Percentiles rank a stretch among this genome's conserved stretches.
These are phyloP conservation scores for Naganishia onofrii DNA, from an alignment of 768 basidiomycete genomes.

Conservation along the genomic window DNA sequence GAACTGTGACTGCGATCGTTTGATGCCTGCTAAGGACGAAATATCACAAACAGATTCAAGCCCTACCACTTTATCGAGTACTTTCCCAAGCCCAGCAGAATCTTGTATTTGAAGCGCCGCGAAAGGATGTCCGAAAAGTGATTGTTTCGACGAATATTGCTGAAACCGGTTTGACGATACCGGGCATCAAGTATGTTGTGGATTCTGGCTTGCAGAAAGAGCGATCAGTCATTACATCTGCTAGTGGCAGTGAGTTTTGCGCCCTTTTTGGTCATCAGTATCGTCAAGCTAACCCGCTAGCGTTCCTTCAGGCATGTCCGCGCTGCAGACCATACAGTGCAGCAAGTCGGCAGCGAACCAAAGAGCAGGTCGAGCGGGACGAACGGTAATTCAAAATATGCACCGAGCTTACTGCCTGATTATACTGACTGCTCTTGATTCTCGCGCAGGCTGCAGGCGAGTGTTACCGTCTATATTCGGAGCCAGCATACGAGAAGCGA, in stretches of 20 bases:
- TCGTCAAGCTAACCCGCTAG: not conserved
- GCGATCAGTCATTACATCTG: conserved; percentile 55
- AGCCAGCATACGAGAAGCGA: conserved; percentile 70
- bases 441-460: conserved; percentile 65
- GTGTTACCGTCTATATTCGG: conserved; percentile 91
- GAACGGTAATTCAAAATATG: conserved; percentile 62
- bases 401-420: not conserved
- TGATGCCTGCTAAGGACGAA: conserved; percentile 8
- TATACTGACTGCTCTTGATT: not conserved
- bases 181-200: conserved; percentile 90
- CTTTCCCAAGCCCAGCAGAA: conserved; percentile 74
- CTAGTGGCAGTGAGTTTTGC: conserved; percentile 13
- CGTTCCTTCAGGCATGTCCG: conserved; percentile 20
- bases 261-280: not conserved
- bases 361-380: conserved; percentile 92
- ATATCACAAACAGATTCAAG: conserved; percentile 59
- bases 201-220: conserved; percentile 96
- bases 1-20: conserved; percentile 30
- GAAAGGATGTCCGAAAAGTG: conserved; percentile 74
- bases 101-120: conserved; percentile 69
- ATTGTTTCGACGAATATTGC: conserved; percentile 97
- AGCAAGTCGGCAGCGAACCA: conserved; percentile 81
- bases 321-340: conserved; percentile 29
- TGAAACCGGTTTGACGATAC: conserved; percentile 96
- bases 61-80: conserved; percentile 81